These are phyloP conservation scores for Apiospora pterosperma DNA, from an alignment of 2,329 filamentous ascomycete species.

Conservation along the genomic window DNA sequence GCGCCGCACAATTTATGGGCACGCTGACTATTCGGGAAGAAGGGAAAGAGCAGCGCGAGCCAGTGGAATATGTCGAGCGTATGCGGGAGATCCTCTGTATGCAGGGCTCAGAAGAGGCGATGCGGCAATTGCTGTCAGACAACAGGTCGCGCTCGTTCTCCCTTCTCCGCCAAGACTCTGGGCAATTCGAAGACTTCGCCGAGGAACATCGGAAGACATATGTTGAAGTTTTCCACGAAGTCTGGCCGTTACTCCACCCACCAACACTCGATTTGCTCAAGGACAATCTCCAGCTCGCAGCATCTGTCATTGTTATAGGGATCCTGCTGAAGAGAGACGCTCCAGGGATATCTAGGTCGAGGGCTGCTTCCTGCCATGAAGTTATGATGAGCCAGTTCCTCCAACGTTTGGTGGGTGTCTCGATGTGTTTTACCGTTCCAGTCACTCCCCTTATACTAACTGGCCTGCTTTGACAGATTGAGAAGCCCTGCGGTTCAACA, in stretches of 20 bases:
- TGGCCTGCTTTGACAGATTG: neutral
- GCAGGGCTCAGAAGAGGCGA: neutral
- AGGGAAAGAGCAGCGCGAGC: neutral
- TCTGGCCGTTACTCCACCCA: constrained; percentile 3
- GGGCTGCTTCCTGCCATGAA: neutral
- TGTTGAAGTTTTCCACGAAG: neutral
- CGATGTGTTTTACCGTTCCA: neutral
- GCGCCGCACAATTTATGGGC: neutral
- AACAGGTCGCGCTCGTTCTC: neutral
- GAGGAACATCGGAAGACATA: neutral
- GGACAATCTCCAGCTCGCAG: neutral
- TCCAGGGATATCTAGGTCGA: neutral
- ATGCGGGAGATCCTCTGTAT: neutral
- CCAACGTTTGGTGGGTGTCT: neutral
- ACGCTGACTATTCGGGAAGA: neutral
- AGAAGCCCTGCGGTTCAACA: neutral
- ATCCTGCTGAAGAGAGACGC: neutral
- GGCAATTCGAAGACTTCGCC: neutral
- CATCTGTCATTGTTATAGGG: constrained; percentile 4
- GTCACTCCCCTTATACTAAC: neutral
- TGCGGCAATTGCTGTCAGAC: neutral
- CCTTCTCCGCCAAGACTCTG: neutral
- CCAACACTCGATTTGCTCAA: neutral
- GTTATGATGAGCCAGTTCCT: constrained; percentile 1
- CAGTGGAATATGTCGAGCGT: neutral